A percentile compares a stretch with the other conserved stretches of the same genome.
phyloP scores from a whole-genome alignment of 176 grass and related monocot species.

The Canna indica region DNA sequence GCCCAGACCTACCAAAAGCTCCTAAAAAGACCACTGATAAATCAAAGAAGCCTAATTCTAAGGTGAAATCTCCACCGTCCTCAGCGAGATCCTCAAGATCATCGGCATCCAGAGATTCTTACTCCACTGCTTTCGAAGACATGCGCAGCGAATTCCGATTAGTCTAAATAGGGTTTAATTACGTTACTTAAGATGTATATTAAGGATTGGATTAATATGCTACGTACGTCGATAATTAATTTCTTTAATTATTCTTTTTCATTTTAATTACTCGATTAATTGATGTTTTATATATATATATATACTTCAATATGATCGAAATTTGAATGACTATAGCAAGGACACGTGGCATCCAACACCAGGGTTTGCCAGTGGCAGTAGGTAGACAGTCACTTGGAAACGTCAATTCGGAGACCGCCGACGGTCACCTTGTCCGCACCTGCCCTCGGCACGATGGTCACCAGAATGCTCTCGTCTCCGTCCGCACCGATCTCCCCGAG shows the following conservation, averaged over 20 bases:
- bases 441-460: conserved; percentile 35
- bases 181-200: background rate
- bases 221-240: too few species aligned
- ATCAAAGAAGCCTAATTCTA: conserved; percentile 1
- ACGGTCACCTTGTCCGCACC: conserved; percentile 34
- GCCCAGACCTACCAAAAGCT: conserved; percentile 34
- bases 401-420: conserved; percentile 32
- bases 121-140: conserved; percentile 47
- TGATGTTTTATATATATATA: too few species aligned
- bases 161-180: conserved; percentile 14
- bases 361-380: too few species aligned
- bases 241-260: too few species aligned
- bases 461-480: conserved; percentile 28
- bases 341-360: too few species aligned
- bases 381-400: too few species aligned
- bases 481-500: conserved; percentile 40
- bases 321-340: too few species aligned
- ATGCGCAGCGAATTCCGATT: conserved; percentile 33
- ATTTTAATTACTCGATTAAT: too few species aligned
- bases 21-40: conserved; percentile 37
- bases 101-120: conserved; percentile 60
- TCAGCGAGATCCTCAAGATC: conserved; percentile 63
- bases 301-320: too few species aligned
- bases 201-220: background rate
- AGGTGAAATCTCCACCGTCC: conserved; percentile 24